Evolutionary conservation across 2,329 filamentous ascomycete species (phyloP), one percentile per base, ranked within the genome.

Genomic region (Exophiala sp.): DNA sequence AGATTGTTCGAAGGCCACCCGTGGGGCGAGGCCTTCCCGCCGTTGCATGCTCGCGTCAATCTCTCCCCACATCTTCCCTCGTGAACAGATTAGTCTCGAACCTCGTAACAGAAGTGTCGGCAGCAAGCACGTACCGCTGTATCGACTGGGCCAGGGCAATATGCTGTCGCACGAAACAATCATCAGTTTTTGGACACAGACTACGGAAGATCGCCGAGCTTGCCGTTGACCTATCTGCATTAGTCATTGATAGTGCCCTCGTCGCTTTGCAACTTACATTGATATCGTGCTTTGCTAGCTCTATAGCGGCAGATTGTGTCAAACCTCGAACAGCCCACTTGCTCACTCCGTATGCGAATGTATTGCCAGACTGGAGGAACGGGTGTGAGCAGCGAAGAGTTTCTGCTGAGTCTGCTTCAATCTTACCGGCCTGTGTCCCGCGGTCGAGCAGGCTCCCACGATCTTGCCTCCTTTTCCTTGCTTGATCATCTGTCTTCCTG

Each of bases 301-400:
- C 83, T 75, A 84, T 81, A 0, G 84, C 84, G 58, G 84, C 84
- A 0, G 77, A 79, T 66, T 87, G 83, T 0, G 80, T 84, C 47
- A 88, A 70, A 0, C 84, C 84, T 5, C 84, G 75, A 1, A 88
- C 83, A 0, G 85, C 85, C 71, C 77, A 86, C 64, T 88, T 88
- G 12, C 77, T 77, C 3, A 83, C 79, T 11, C 74, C 78, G 69
- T 88, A 88, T 84, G 80, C 0, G 78, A 77, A 7, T 86, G 70
- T 39, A 83, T 65, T 0, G 76, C 68, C 39, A 84, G n/a, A 14
- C 16, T 18, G 16, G 16, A 18, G 16, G 16, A 18, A 18, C 16
- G 3, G 16, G 16, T 18, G 16, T 18, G 16, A 18, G 16, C 16
- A 18, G 16, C 16, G 16, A 18, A 18, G 16, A 18, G 16, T 18